phyloP scores from a whole-genome alignment of 208 protist genomes.

The Acanthamoeba healyi region DNA sequence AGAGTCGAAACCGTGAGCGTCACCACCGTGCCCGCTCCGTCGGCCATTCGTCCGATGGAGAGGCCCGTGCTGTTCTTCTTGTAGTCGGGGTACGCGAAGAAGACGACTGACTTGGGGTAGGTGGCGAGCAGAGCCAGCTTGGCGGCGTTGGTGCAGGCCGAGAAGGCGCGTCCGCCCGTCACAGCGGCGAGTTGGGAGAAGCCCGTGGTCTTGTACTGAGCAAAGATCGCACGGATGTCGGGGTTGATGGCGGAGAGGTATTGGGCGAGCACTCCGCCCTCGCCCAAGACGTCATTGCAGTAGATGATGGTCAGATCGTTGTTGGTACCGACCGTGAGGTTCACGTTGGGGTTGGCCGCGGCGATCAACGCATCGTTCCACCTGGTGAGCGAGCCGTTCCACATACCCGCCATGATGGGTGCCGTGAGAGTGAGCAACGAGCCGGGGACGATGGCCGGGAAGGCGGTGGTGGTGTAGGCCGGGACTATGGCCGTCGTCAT shows the following conservation, averaged over 20 bases:
- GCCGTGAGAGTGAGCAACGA: not conserved
- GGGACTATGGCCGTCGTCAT: not conserved
- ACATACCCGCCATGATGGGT: not conserved
- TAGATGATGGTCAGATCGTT: not conserved
- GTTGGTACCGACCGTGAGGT: not conserved
- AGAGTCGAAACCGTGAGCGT: not conserved
- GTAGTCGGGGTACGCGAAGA: conserved; percentile 13
- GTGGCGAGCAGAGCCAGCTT: not conserved
- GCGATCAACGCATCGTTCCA: not conserved
- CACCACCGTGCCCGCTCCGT: too few relatives aligned
- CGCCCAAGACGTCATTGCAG: not conserved
- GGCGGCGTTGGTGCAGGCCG: not conserved
- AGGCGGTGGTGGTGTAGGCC: not conserved
- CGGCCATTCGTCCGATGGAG: not conserved
- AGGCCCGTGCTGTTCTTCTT: not conserved
- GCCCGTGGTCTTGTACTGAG: not conserved
- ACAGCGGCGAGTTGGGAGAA: not conserved
- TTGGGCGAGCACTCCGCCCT: not conserved
- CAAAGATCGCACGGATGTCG: not conserved
- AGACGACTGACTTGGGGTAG: not conserved
- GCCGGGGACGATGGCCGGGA: not conserved
- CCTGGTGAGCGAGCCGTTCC: too few relatives aligned
- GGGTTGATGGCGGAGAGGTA: not conserved
- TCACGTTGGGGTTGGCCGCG: not conserved
- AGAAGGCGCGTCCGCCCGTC: not conserved